Evolutionary conservation across 177 flowering plant species (phyloP).

Genomic region (Telopea speciosissima): DNA sequence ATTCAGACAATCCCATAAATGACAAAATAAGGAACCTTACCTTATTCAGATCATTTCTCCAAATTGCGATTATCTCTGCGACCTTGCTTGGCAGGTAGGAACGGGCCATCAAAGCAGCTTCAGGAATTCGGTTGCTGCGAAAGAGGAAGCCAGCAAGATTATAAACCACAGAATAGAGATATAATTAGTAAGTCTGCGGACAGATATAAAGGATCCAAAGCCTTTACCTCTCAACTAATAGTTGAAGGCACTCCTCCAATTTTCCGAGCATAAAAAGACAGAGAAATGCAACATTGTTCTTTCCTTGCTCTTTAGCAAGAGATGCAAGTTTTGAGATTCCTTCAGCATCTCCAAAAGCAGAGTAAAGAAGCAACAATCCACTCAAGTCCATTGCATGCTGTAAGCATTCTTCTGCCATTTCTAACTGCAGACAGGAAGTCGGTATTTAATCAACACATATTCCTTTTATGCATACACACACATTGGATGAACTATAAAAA

Average conservation of each 20-base stretch:
- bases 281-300: slow-evolving; percentile 92
- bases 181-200: not conserved
- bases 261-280: slow-evolving; percentile 87
- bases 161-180: not conserved
- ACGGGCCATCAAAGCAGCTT: slow-evolving; percentile 98
- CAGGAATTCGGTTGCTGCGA: slow-evolving; percentile 95
- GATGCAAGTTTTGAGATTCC: slow-evolving; percentile 72
- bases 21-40: slow-evolving; percentile 84
- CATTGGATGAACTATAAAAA: too few relatives aligned
- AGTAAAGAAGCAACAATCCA: slow-evolving; percentile 80
- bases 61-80: slow-evolving; percentile 74
- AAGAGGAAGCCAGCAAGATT: not conserved
- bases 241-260: slow-evolving; percentile 89
- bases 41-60: slow-evolving; percentile 94
- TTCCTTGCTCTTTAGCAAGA: slow-evolving; percentile 88
- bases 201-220: not conserved
- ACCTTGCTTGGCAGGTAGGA: slow-evolving; percentile 98
- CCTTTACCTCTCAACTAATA: slow-evolving; percentile 79
- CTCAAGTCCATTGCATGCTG: slow-evolving; percentile 80
- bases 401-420: slow-evolving; percentile 91
- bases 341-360: slow-evolving; percentile 87
- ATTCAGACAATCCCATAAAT: too few relatives aligned
- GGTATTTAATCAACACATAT: not conserved
- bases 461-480: not conserved
- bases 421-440: slow-evolving; percentile 49